Evolutionary conservation across 352 stramenopile genomes (phyloP), one percentile per base, ranked within the genome.

Genomic region (Albugo laibachii): DNA sequence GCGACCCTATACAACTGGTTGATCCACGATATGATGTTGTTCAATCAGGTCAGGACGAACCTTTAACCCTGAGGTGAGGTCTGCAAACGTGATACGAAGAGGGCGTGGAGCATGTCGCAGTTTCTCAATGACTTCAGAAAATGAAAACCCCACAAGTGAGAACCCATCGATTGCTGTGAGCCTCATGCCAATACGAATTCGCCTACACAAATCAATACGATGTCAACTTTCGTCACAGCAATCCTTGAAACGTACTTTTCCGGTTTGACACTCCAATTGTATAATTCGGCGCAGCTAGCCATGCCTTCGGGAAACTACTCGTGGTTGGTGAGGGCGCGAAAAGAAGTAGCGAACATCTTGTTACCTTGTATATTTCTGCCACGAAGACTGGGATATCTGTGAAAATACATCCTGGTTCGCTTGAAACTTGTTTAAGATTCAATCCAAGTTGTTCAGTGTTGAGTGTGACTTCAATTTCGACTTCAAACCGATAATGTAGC

Each of bases 241-340:
- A 50, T 11, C 14, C 6, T 44, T 31, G 5, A 11, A 13, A 57
- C 60, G 24, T 44, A 78, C 71, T 86, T 84, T 53, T 88, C 78
- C 15, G 78, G 73, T 43, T 92, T 92, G 45, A 88, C 75, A 54
- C 78, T 80, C 78, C 78, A 92, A 55, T 92, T 92, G 63, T 92
- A 92, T 50, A 91, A 85, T 57, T 91, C 78, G 5, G 78, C 78
- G 37, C 75, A 75, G 56, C 72, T 86, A 36, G 78, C 71, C 59
- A 86, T 70, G 19, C 78, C 78, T 38, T 74, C 86, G 11, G 85
- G 62, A 12, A 91, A 53, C 67, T 79, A 49, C 5, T 31, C 8
- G 24, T 31, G 24, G 24, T 31, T 31, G 3, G 24, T 19, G 40
- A 56, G 13, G 47, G 42, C 35, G 36, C 36, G 45, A 38, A 56